A percentile compares a stretch with the other conserved stretches of the same genome.
Conservation (phyloP, 805 yeast genomes). For the Pichia heedii region DNA sequence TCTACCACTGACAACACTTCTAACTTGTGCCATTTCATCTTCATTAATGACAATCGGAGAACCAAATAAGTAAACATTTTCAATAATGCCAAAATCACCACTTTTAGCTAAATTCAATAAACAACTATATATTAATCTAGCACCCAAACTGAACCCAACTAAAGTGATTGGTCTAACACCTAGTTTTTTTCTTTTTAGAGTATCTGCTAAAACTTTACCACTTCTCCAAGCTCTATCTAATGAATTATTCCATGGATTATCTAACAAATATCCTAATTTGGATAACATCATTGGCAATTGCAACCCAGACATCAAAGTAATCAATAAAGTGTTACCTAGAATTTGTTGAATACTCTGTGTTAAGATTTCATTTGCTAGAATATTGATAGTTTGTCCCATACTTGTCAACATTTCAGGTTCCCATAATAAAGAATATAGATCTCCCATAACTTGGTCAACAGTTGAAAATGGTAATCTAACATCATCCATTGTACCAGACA, state of each 20-base stretch:
- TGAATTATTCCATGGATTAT: slow-evolving; percentile 97
- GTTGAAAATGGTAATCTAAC: slow-evolving; percentile 93
- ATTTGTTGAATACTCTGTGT: slow-evolving; percentile 93
- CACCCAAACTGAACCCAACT: slow-evolving; percentile 90
- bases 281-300: slow-evolving; percentile 90
- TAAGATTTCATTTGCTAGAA: slow-evolving; percentile 87
- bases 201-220: slow-evolving; percentile 85
- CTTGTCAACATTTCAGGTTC: slow-evolving; percentile 96
- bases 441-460: slow-evolving; percentile 97
- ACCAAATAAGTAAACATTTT: slow-evolving; percentile 82
- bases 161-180: slow-evolving; percentile 90
- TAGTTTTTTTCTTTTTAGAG: slow-evolving; percentile 73
- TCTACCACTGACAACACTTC: slow-evolving; percentile 82
- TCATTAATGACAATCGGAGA: slow-evolving; percentile 73
- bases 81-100: slow-evolving; percentile 82
- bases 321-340: slow-evolving; percentile 80
- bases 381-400: slow-evolving; percentile 92
- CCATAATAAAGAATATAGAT: slow-evolving; percentile 84
- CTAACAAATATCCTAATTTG: slow-evolving; percentile 79
- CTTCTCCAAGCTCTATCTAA: slow-evolving; percentile 97
- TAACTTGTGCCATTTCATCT: slow-evolving; percentile 69
- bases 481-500: slow-evolving; percentile 92
- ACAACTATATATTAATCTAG: slow-evolving; percentile 87
- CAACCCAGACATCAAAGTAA: slow-evolving; percentile 85
- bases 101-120: slow-evolving; percentile 73